A percentile compares a stretch with the other conserved stretches of the same genome.
Evolutionary conservation across 2,329 filamentous ascomycete species (phyloP).

Genomic region (Gnomoniopsis smithogilvyi): DNA sequence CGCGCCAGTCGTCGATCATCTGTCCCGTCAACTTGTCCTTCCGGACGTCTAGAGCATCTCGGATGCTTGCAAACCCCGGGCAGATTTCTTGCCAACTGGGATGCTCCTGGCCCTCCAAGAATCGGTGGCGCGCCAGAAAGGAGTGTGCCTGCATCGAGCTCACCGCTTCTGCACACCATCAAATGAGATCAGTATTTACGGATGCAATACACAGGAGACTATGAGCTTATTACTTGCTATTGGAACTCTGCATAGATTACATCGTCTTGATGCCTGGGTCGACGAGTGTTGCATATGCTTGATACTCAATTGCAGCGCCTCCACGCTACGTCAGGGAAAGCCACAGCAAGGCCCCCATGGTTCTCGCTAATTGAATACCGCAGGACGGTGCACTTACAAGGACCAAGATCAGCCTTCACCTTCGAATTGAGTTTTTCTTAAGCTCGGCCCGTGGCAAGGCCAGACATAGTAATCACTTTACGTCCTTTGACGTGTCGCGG

Average conservation of each 20-base stretch:
- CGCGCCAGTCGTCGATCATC: slow-evolving; percentile 12
- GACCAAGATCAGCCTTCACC: not conserved
- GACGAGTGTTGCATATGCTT: not conserved
- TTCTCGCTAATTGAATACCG: not conserved
- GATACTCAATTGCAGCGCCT: not conserved
- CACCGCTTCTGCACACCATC: slow-evolving; percentile 13
- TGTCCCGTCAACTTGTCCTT: slow-evolving; percentile 9
- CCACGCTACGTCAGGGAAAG: not conserved
- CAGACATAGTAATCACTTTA: no score
- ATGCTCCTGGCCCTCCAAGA: slow-evolving; percentile 10
- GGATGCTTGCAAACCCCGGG: slow-evolving; percentile 7
- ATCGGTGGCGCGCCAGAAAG: slow-evolving; percentile 13
- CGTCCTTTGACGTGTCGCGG: no score
- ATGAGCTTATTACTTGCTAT: not conserved
- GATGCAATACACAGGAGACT: not conserved
- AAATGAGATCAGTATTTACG: not conserved
- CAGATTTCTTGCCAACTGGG: slow-evolving; percentile 3
- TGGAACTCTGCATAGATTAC: not conserved
- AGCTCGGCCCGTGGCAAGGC: not conserved
- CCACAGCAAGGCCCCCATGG: not conserved
- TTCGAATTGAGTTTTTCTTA: not conserved
- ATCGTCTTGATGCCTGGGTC: not conserved
- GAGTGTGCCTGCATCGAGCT: slow-evolving; percentile 18
- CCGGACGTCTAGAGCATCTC: not conserved
- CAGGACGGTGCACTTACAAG: no score